These are phyloP conservation scores for Camellia granthamiana DNA, from an alignment of 148 eudicot species.

Conservation along the genomic window DNA sequence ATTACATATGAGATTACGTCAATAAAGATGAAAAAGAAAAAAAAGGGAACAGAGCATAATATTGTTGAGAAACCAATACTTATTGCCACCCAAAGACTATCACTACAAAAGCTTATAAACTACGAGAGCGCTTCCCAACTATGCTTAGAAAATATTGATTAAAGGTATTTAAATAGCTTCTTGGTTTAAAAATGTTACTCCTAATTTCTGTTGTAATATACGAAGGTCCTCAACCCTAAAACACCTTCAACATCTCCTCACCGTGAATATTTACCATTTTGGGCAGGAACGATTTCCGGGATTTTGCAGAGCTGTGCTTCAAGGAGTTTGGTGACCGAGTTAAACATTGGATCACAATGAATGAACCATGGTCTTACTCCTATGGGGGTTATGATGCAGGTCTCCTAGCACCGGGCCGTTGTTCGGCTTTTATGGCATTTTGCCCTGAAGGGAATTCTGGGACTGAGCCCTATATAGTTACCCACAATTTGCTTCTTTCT, in stretches of 20 bases:
- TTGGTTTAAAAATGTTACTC: background rate
- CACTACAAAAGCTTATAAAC: too few relatives aligned
- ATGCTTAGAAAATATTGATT: too few relatives aligned
- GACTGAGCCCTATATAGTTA: slow-evolving; percentile 21
- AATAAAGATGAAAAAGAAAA: too few relatives aligned
- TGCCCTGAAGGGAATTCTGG: slow-evolving; percentile 14
- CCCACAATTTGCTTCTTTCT: slow-evolving; percentile 27
- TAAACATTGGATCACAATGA: slow-evolving; percentile 31
- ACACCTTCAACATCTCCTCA: background rate
- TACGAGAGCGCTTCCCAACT: too few relatives aligned
- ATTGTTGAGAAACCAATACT: too few relatives aligned
- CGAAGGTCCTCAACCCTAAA: background rate
- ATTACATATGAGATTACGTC: too few relatives aligned
- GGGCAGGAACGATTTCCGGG: slow-evolving; percentile 25
- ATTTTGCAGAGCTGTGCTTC: slow-evolving; percentile 35
- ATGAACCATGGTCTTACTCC: slow-evolving; percentile 25
- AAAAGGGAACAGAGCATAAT: too few relatives aligned
- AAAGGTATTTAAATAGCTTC: background rate
- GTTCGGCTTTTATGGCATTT: slow-evolving; percentile 15
- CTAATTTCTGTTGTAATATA: background rate
- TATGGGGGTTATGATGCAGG: slow-evolving; percentile 23
- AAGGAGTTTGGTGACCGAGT: slow-evolving; percentile 37
- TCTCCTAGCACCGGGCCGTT: slow-evolving; percentile 5
- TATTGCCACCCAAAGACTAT: too few relatives aligned
- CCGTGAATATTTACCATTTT: background rate